Base-by-base conservation (phyloP, 1,284 basidiomycete species). In the Somion occarium region DNA sequence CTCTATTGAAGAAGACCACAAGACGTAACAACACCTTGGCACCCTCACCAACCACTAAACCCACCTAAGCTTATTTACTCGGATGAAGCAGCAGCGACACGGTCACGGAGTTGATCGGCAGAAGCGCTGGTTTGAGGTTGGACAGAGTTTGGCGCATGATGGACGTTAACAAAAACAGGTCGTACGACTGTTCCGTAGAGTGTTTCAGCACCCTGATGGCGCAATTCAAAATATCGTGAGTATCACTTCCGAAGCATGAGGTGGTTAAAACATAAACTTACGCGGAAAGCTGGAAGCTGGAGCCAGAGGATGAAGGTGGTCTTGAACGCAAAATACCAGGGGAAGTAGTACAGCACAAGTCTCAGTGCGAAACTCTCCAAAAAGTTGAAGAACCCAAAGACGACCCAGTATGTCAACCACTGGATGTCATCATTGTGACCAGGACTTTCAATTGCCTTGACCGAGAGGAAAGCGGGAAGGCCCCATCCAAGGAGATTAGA, bases 301-400 rank as follows among this genome's bases (percentile, higher is more conserved):
- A 91, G 78, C 90, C 90, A 95, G 64, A 94, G 72, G 68, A 91
- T 84, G 76, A 93, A 91, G 56, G 86, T 53, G 50, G 86, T 90
- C 87, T 95, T 95, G 79, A 91, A 81, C 48, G 88, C 83, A 66
- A 86, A 96, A 71, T 94, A 95, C 86, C 91, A 91, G 38, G 89
- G 87, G 60, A 91, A 63, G 65, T 91, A 93, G 73, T 91, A 89
- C 56, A 93, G 81, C 47, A 92, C 78, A 53, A 85, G 50, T 51
- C 83, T 79, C 53, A 87, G 75, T 24, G 87, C 84, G 60, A 92
- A 78, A 64, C 79, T 84, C 71, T 93, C 91, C 51, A 88, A 61
- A 71, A 93, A 89, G 73, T 84, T 92, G 80, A 93, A 88, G 72
- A 84, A 85, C 46, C 88, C 89, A 62, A 93, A 92, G 51, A 92